A percentile compares a stretch with the other conserved stretches of the same genome.
Evolutionary conservation across 2,329 filamentous ascomycete genomes (phyloP).

Genomic region (Cadophora sp.): DNA sequence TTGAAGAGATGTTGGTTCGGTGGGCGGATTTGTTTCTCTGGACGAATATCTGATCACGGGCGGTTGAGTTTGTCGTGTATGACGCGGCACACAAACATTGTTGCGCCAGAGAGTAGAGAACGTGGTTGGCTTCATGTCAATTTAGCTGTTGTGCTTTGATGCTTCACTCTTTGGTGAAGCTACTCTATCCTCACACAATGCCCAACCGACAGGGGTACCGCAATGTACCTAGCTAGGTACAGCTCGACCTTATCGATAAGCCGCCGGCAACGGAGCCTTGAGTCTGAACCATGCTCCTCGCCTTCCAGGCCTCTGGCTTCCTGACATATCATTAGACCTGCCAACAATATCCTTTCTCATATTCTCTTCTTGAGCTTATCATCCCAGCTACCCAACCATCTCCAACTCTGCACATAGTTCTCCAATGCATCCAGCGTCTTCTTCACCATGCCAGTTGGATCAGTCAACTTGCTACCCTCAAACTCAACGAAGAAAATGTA

Average conservation of each 20-base stretch:
- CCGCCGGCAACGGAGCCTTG: constrained; percentile 7
- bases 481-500: constrained; percentile 97
- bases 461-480: constrained; percentile 63
- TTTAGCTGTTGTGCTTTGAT: not conserved
- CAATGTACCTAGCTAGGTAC: not conserved
- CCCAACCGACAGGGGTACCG: not conserved
- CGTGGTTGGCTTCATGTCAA: constrained; percentile 27
- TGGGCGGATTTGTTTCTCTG: not conserved
- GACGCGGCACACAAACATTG: not conserved
- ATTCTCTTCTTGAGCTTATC: constrained; percentile 28
- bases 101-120: constrained; percentile 10
- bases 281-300: not conserved
- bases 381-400: constrained; percentile 75
- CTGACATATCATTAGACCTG: not conserved
- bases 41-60: not conserved
- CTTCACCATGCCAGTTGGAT: constrained; percentile 64
- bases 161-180: not conserved
- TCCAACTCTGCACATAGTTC: constrained; percentile 64
- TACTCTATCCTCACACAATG: not conserved
- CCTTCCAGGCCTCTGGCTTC: not conserved
- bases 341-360: constrained; percentile 9
- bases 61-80: not conserved
- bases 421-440: constrained; percentile 65
- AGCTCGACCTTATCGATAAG: constrained; percentile 35
- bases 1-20: constrained; percentile 22